Evolutionary conservation across 2,329 filamentous ascomycete genomes (phyloP).

Genomic region (Alternaria novae-zelandiae): DNA sequence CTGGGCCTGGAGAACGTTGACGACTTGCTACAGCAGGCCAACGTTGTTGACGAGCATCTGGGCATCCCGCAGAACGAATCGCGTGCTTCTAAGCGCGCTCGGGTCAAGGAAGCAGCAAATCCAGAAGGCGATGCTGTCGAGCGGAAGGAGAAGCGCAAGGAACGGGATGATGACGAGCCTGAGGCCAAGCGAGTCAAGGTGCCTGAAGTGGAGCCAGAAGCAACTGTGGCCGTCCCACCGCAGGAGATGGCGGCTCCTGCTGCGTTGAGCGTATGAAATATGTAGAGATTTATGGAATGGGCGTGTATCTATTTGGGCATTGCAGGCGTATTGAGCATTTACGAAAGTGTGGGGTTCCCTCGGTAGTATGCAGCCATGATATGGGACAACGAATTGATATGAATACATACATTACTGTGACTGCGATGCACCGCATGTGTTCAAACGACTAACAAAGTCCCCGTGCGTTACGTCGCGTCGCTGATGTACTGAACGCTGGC

Average conservation of each 20-base stretch:
- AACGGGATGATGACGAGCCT: constrained; percentile 17
- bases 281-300: not conserved
- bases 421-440: not conserved
- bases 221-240: constrained; percentile 4
- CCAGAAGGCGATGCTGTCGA: constrained; percentile 15
- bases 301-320: constrained; percentile 9
- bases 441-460: not conserved
- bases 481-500: not conserved
- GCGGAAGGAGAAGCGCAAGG: constrained; percentile 29
- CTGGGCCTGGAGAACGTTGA: constrained; percentile 70
- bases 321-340: constrained; percentile 25
- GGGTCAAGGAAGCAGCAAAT: constrained; percentile 37
- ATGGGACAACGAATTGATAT: not conserved
- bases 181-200: constrained; percentile 38
- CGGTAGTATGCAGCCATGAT: not conserved
- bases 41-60: constrained; percentile 68
- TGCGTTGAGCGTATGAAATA: constrained; percentile 25
- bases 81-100: constrained; percentile 54
- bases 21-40: constrained; percentile 68
- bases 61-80: constrained; percentile 63
- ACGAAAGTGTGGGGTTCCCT: not conserved
- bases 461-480: not conserved
- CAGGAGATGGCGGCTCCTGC: constrained; percentile 27
- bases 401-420: not conserved
- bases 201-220: constrained; percentile 19